Evolutionary conservation across 2,329 filamentous ascomycete species (phyloP).

Genomic region (Xylaria digitata): DNA sequence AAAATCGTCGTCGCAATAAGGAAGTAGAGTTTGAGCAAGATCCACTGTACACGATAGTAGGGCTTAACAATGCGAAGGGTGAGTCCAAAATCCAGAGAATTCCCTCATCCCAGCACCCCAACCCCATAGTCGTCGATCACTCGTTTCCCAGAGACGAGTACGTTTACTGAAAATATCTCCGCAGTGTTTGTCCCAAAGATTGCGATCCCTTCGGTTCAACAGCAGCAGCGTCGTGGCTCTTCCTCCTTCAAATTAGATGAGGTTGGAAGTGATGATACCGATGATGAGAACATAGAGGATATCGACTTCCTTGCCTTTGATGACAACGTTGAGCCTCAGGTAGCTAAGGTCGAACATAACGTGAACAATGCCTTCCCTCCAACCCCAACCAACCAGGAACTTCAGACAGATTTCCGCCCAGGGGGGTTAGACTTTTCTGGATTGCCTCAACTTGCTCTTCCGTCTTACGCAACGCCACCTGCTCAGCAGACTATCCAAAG

Average conservation of each 20-base stretch:
- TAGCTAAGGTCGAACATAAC: conserved; percentile 34
- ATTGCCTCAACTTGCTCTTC: conserved; percentile 73
- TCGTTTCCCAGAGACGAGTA: not conserved
- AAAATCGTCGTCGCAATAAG: not conserved
- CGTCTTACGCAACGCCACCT: conserved; percentile 70
- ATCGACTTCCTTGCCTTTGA: conserved; percentile 53
- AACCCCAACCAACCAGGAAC: conserved; percentile 30
- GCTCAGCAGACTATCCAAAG: conserved; percentile 72
- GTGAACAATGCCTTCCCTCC: conserved; percentile 12
- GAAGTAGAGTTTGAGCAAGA: conserved; percentile 44
- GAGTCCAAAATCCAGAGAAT: not conserved
- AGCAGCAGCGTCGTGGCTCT: not conserved
- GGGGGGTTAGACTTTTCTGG: conserved; percentile 70
- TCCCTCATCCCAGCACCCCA: not conserved
- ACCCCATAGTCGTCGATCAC: not conserved
- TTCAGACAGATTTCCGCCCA: conserved; percentile 67
- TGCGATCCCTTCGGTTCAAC: conserved; percentile 47
- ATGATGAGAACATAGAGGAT: conserved; percentile 58
- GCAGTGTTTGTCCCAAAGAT: conserved; percentile 47
- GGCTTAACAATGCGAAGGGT: conserved; percentile 11
- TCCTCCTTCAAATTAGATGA: conserved; percentile 17
- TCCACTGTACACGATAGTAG: conserved; percentile 32
- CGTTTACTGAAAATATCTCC: not conserved
- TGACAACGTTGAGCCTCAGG: conserved; percentile 14
- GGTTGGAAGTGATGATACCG: conserved; percentile 51